Base-by-base conservation (phyloP, 805 yeast species). In the Saccharomycopsis schoenii region DNA sequence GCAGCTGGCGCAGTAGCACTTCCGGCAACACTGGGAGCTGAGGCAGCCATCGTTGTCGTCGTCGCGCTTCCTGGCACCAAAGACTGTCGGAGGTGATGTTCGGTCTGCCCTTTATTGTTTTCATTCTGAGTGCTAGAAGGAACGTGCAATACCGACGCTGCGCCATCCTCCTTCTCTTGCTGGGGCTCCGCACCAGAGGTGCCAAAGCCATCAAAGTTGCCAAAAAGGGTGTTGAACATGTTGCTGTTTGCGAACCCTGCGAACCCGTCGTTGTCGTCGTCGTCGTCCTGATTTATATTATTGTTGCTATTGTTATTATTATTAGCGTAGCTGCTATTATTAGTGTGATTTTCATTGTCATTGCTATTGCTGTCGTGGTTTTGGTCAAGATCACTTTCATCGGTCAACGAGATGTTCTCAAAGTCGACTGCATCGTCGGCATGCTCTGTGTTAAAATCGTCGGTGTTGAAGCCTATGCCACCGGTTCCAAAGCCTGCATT, bases 351-450 rank as follows among this genome's bases (percentile, higher is more conserved):
- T 10, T 10, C 9, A 12, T 25, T 21, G 37, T 19, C 24, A 36
- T 36, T 37, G 17, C 15, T 15, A 10, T 17, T 19, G 56, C n/a
- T 14, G 2, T 19, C 19, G 42, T 34, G 14, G 39, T 41, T 47
- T 36, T 65, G 66, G 1, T 47, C 65, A 12, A 52, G 63, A 6
- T 62, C 61, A 19, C 65, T 66, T 10, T 66, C 68, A 1, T 66
- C 68, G 37, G 60, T 59, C 55, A 61, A 62, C 24, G 64, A 60
- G 2, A 71, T 67, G 11, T 89, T 97, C 68, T 89, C 97, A 70
- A 88, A 93, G 72, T 93, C 98, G 39, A 91, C 77, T 10, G 99
- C 99, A 71, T 92, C 93, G 6, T 83, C 97, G 1, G 94, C 92
- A 72, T 92, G 98, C 60, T 80, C 79, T 75, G 72, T 81, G 24